Evolutionary conservation across 2,329 filamentous ascomycete species (phyloP).

Genomic region (Nemania sp.): DNA sequence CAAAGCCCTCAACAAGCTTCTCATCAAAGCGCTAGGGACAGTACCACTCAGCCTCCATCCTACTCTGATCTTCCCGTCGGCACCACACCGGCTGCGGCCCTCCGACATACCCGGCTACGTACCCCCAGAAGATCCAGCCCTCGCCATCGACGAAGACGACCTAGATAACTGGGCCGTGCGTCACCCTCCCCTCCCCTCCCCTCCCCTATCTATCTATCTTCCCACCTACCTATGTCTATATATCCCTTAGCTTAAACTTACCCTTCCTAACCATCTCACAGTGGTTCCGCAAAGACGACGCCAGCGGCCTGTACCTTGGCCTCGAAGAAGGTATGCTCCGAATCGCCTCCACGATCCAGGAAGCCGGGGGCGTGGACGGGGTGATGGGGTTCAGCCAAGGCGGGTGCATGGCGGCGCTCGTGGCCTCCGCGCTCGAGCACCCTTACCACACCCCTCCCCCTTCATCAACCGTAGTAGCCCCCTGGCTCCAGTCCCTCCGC

Average conservation of each 20-base stretch:
- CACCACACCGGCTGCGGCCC: slow-evolving; percentile 70
- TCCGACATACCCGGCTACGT: slow-evolving; percentile 78
- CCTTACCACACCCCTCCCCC: slow-evolving; percentile 46
- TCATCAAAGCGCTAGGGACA: slow-evolving; percentile 76
- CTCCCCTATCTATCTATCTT: background rate
- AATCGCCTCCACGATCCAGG: slow-evolving; percentile 71
- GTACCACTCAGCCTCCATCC: slow-evolving; percentile 66
- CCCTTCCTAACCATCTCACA: background rate
- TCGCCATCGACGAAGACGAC: slow-evolving; percentile 55
- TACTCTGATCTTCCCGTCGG: slow-evolving; percentile 76
- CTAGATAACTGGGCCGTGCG: slow-evolving; percentile 74
- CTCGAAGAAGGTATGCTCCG: slow-evolving; percentile 75
- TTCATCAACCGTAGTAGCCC: slow-evolving; percentile 31
- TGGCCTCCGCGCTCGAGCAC: slow-evolving; percentile 77
- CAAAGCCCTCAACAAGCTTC: slow-evolving; percentile 83
- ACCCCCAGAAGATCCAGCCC: slow-evolving; percentile 54
- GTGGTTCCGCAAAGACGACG: slow-evolving; percentile 83
- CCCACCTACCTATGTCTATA: background rate
- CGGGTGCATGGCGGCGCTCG: slow-evolving; percentile 76
- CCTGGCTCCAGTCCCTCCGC: slow-evolving; percentile 61
- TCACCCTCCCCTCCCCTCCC: background rate
- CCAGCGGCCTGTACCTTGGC: slow-evolving; percentile 72
- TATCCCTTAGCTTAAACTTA: background rate
- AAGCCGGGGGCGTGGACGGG: slow-evolving; percentile 78
- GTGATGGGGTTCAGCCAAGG: slow-evolving; percentile 88